phyloP scores from a whole-genome alignment of 352 stramenopile genomes.

The Globisporangium sylvaticum region DNA sequence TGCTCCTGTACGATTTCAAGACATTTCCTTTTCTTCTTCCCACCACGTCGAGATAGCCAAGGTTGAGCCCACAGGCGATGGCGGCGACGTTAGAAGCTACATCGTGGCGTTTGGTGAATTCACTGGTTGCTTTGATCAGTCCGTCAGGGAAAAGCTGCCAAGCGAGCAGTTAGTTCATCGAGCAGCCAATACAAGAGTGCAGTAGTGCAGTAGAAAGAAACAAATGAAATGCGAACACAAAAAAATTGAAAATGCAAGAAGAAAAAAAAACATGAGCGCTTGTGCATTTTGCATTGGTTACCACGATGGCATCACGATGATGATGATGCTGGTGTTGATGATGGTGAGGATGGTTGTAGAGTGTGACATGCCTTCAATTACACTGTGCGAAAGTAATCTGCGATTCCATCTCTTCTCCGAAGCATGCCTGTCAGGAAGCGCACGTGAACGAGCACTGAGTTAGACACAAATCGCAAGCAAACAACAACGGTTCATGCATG shows the following conservation, averaged over 20 bases:
- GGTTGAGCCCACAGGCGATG: neutral
- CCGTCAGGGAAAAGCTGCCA: neutral
- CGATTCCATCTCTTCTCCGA: slow-evolving; percentile 8
- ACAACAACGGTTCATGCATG: neutral
- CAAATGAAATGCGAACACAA: neutral
- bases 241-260: neutral
- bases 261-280: neutral
- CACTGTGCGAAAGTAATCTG: slow-evolving; percentile 7
- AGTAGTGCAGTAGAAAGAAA: neutral
- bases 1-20: slow-evolving; percentile 3
- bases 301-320: neutral
- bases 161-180: neutral
- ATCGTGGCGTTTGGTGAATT: neutral
- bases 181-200: neutral
- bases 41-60: neutral
- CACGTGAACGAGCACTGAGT: neutral
- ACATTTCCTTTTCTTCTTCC: neutral
- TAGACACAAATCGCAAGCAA: neutral
- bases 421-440: neutral
- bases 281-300: neutral
- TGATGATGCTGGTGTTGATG: neutral
- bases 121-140: neutral
- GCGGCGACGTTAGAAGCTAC: neutral
- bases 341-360: neutral
- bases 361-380: neutral